Evolutionary conservation across 1,139 yeast genomes (phyloP).

Genomic region (Lodderomyces margitis): DNA sequence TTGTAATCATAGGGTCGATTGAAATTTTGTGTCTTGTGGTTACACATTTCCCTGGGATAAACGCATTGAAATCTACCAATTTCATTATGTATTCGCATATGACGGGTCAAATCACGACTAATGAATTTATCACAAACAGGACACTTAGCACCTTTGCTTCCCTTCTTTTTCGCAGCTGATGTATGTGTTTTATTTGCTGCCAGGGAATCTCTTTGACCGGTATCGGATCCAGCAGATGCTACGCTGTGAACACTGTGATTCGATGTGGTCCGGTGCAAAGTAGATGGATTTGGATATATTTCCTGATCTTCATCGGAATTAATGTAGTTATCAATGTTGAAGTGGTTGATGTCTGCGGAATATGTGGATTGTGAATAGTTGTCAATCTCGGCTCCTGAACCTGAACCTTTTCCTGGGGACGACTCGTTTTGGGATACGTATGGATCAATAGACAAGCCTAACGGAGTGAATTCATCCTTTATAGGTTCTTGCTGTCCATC

Average conservation of each 20-base stretch:
- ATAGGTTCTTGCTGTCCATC: background rate
- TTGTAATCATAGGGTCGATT: conserved; percentile 51
- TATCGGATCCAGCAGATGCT: conserved; percentile 13
- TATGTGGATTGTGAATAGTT: conserved; percentile 1
- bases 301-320: background rate
- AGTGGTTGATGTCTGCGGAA: background rate
- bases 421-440: conserved; percentile 1
- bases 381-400: background rate
- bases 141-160: conserved; percentile 41
- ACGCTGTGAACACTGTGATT: conserved; percentile 25
- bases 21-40: conserved; percentile 45
- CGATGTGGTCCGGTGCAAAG: conserved; percentile 16
- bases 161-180: conserved; percentile 21
- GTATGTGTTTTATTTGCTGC: conserved; percentile 2
- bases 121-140: conserved; percentile 42
- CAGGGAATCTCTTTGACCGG: conserved; percentile 10
- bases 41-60: conserved; percentile 41
- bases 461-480: background rate
- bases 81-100: conserved; percentile 47
- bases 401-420: background rate
- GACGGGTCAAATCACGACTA: conserved; percentile 44
- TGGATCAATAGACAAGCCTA: background rate
- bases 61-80: conserved; percentile 48
- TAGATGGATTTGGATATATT: conserved; percentile 1
- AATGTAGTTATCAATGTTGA: background rate